These are phyloP conservation scores for Tolypocladium tundrense DNA, from an alignment of 2,329 filamentous ascomycete genomes.

Conservation along the genomic window DNA sequence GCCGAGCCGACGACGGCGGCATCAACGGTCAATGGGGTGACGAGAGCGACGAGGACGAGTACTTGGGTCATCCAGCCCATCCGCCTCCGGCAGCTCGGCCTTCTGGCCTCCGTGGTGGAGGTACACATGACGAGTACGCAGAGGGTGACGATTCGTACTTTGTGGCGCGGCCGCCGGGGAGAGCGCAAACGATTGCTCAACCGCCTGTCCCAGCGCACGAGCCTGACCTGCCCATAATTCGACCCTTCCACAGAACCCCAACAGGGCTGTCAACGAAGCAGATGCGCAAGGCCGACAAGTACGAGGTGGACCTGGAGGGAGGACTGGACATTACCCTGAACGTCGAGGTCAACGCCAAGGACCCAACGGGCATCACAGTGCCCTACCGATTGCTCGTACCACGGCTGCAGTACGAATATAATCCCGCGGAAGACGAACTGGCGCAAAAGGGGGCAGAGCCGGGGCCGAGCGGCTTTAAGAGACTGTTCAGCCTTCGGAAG, in stretches of 20 bases:
- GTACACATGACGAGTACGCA: slow-evolving; percentile 36
- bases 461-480: slow-evolving; percentile 29
- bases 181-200: slow-evolving; percentile 19
- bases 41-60: slow-evolving; percentile 29
- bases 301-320: slow-evolving; percentile 65
- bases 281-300: slow-evolving; percentile 40
- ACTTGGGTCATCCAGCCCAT: slow-evolving; percentile 10
- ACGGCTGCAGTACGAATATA: slow-evolving; percentile 53
- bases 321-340: slow-evolving; percentile 83
- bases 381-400: slow-evolving; percentile 85
- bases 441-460: slow-evolving; percentile 12
- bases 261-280: slow-evolving; percentile 58
- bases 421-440: slow-evolving; percentile 27
- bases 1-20: slow-evolving; percentile 35
- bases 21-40: slow-evolving; percentile 45
- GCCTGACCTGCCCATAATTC: slow-evolving; percentile 10
- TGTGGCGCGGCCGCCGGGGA: slow-evolving; percentile 27
- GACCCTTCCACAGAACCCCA: slow-evolving; percentile 56
- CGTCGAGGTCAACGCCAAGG: slow-evolving; percentile 74
- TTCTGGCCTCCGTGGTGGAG: slow-evolving; percentile 29
- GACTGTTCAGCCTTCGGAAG: slow-evolving; percentile 33
- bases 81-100: slow-evolving; percentile 12
- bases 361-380: slow-evolving; percentile 78
- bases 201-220: slow-evolving; percentile 12
- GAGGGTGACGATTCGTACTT: slow-evolving; percentile 50